These are phyloP conservation scores for Phialophora macrospora DNA, from an alignment of 2,329 filamentous ascomycete genomes.

Conservation along the genomic window DNA sequence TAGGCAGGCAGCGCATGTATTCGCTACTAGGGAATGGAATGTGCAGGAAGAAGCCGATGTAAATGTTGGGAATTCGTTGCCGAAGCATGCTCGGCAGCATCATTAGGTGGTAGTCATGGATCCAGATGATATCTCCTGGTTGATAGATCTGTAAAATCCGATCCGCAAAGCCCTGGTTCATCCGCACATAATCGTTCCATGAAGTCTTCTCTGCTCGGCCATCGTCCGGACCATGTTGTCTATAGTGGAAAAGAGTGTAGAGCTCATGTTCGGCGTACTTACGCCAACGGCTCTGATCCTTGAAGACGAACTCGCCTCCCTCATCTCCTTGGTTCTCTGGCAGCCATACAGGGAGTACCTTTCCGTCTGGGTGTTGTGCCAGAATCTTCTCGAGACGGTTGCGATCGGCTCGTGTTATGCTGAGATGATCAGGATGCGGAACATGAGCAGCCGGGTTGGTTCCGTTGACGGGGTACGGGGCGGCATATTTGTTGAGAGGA, in stretches of 20 bases:
- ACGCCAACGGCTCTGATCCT: constrained; percentile 84
- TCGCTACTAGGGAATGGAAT: constrained; percentile 95
- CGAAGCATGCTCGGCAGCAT: constrained; percentile 86
- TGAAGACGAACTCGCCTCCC: constrained; percentile 71
- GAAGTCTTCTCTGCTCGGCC: constrained; percentile 78
- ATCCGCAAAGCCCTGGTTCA: constrained; percentile 92
- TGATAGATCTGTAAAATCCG: constrained; percentile 87
- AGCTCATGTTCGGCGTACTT: constrained; percentile 89
- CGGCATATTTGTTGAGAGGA: constrained; percentile 48
- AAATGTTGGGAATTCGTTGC: constrained; percentile 83
- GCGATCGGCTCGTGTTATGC: constrained; percentile 72
- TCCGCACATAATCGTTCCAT: constrained; percentile 90
- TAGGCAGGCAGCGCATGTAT: constrained; percentile 85
- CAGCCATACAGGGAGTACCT: constrained; percentile 87
- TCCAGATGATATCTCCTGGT: constrained; percentile 87
- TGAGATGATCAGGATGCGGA: constrained; percentile 69
- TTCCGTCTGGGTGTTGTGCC: constrained; percentile 72
- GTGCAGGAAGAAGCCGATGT: constrained; percentile 93
- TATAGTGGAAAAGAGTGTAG: constrained; percentile 94
- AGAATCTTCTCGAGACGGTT: constrained; percentile 74
- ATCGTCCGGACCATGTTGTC: constrained; percentile 87
- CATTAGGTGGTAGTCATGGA: constrained; percentile 94
- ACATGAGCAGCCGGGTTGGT: constrained; percentile 11
- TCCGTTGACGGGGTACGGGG: constrained; percentile 54
- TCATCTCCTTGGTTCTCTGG: constrained; percentile 73